Conservation (phyloP, 495 filamentous ascomycete genomes). For the Aspergillus saccharolyticus region DNA sequence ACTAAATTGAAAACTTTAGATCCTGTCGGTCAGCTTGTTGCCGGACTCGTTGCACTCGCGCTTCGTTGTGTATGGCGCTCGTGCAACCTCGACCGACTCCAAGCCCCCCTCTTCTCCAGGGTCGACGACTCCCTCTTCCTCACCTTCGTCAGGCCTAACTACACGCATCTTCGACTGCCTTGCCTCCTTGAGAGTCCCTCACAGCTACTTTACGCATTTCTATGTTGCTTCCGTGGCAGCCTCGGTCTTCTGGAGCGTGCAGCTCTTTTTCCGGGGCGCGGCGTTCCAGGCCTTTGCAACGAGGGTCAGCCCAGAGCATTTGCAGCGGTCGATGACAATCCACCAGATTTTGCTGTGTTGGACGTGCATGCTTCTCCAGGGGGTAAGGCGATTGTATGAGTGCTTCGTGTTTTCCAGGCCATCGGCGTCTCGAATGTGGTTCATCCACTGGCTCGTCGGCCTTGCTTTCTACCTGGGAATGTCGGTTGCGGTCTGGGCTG, state of each 20-base stretch:
- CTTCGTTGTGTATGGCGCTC: constrained; percentile 56
- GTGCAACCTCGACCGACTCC: constrained; percentile 35
- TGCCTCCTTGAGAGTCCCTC: constrained; percentile 62
- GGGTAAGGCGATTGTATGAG: constrained; percentile 68
- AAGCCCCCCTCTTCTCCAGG: constrained; percentile 7
- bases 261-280: constrained; percentile 56
- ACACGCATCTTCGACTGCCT: constrained; percentile 46
- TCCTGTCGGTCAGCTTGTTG: constrained; percentile 44
- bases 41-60: constrained; percentile 47
- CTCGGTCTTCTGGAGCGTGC: constrained; percentile 70
- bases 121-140: constrained; percentile 5
- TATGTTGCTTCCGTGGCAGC: constrained; percentile 68
- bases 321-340: constrained; percentile 50
- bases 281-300: constrained; percentile 38
- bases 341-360: constrained; percentile 65
- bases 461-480: constrained; percentile 69
- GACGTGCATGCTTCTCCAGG: constrained; percentile 70
- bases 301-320: constrained; percentile 33
- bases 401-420: constrained; percentile 56
- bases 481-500: constrained; percentile 77
- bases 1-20: constrained; percentile 36
- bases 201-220: constrained; percentile 83
- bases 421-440: constrained; percentile 72
- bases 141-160: constrained; percentile 9
- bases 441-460: constrained; percentile 76